phyloP scores from a whole-genome alignment of 2,329 filamentous ascomycete species.

The Thielaviopsis euricoi region DNA sequence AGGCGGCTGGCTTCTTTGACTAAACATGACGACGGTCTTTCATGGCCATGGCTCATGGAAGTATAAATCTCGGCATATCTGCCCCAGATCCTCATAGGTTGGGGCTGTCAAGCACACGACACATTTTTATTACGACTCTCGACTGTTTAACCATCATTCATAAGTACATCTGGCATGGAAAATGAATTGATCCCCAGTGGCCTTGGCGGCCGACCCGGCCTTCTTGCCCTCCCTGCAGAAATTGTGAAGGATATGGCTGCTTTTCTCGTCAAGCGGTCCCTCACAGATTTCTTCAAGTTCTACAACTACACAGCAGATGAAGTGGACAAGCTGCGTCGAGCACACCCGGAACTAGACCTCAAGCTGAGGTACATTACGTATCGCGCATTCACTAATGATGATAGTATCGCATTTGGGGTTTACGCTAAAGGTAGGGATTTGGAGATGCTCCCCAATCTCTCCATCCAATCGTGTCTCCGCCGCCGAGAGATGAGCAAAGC shows the following conservation, averaged over 20 bases:
- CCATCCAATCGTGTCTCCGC: not conserved
- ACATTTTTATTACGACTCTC: not conserved
- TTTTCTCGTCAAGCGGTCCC: not conserved
- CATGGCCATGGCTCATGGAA: not conserved
- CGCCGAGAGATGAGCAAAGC: not conserved
- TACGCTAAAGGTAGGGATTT: not conserved
- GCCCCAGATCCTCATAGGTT: not conserved
- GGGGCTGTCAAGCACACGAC: not conserved
- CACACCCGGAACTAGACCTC: not conserved
- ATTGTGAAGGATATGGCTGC: not conserved
- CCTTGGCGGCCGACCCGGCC: not conserved
- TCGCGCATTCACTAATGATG: not conserved
- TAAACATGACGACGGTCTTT: not conserved
- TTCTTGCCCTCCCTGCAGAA: not conserved
- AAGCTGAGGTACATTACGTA: not conserved
- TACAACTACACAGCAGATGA: not conserved
- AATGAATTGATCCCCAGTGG: not conserved
- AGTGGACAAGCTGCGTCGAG: not conserved
- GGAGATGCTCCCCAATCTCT: not conserved
- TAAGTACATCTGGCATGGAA: not conserved
- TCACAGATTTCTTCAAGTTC: not conserved
- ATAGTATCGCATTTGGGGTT: not conserved
- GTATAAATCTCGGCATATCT: not conserved
- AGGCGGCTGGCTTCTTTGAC: no score
- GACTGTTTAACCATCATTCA: not conserved